Evolutionary conservation across 495 filamentous ascomycete species (phyloP).

Genomic region (Aspergillus funiculosus): DNA sequence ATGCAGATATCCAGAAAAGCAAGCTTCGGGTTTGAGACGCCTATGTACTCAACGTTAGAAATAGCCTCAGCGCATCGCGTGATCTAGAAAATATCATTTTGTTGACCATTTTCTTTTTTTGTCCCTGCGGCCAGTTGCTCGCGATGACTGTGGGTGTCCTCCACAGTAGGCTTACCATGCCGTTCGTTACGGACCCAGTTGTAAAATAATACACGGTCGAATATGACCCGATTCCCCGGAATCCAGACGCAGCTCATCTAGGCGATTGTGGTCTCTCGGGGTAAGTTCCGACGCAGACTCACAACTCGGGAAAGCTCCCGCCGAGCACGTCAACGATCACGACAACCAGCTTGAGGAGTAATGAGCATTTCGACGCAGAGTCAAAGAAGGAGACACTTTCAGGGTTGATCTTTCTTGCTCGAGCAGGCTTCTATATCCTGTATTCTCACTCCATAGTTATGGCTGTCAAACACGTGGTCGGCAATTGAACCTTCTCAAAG

Average conservation of each 20-base stretch:
- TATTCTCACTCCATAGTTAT: neutral
- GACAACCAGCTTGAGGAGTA: no score
- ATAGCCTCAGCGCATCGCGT: no score
- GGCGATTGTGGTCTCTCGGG: slow-evolving; percentile 2
- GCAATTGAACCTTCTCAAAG: slow-evolving; percentile 3
- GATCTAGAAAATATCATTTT: no score
- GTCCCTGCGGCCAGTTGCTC: no score
- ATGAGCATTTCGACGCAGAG: no score
- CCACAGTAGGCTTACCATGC: no score
- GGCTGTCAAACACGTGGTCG: no score
- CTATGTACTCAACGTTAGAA: no score
- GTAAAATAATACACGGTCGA: neutral
- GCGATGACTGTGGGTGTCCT: no score
- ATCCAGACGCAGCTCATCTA: neutral
- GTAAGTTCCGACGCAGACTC: neutral
- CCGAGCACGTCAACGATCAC: neutral
- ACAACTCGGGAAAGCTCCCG: slow-evolving; percentile 3
- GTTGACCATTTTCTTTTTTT: no score
- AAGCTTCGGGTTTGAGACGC: neutral
- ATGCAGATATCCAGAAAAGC: slow-evolving; percentile 12
- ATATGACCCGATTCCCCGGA: neutral
- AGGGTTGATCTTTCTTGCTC: neutral
- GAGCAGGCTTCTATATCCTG: neutral
- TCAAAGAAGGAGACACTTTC: no score
- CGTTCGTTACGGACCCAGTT: no score